Evolutionary conservation across 2,329 filamentous ascomycete genomes (phyloP), one percentile per base, ranked within the genome.

Genomic region (Colletotrichum liaoningense): DNA sequence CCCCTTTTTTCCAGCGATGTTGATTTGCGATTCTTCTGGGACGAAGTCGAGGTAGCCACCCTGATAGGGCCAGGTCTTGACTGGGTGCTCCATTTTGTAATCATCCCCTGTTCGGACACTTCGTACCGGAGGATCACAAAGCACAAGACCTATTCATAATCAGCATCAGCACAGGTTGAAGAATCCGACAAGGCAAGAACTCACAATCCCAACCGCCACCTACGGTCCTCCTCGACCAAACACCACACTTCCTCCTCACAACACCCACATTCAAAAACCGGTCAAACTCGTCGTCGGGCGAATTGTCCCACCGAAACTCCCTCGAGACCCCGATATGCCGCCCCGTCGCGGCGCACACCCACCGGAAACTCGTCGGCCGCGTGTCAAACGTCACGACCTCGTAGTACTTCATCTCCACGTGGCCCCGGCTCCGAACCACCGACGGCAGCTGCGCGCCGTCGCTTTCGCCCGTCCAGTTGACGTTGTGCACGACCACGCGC

Each of bases 11-110:
- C 26, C 26, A 6, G 63, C 68, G 6, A 68, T 54, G 14, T 64
- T 69, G 11, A 74, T 55, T 60, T 77, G 76, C 14, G 72, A 73
- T 19, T 66, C 71, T 42, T 74, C 74, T 1, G 77, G 77, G 19
- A 78, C 74, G 58, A 79, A 78, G 73, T 78, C 78, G 26, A 77
- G 67, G 55, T 79, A 79, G 42, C 78, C 78, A 24, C 77, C 76
- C 49, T 78, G 76, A 60, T 77, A 78, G 2, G 76, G 71, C 56
- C 54, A 42, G 1, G 76, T 74, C 52, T 73, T 74, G 59, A 78
- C 76, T 11, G 22, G n/a, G 46, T 69, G 66, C 3, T 64, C 52
- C 3, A 68, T 63, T 11, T 56, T 66, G 67, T 78, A 78, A 7
- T 65, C 74, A 6, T 67, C 57, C 7, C 76, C 76, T 1, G 76